Base-by-base conservation (phyloP, 2,329 filamentous ascomycete species). In the Sphaerulina populicola region DNA sequence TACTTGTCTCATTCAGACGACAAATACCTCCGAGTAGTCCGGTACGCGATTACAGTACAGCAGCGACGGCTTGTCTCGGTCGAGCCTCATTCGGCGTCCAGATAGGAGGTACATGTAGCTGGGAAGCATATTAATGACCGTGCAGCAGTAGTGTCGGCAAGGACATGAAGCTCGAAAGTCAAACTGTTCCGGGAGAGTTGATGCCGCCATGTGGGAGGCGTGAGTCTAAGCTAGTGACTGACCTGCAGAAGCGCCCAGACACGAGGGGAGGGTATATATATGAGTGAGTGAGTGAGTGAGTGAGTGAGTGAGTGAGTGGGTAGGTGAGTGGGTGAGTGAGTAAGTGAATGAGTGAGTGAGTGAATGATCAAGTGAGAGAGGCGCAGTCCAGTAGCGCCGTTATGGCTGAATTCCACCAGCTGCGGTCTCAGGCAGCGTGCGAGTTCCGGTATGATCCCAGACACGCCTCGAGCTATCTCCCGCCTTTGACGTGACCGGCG, bases 141-240 rank as follows among this genome's bases (percentile, higher is more conserved):
- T 50, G 33, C 45, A 37, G 44, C 6, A 37, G 44, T 47, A 36
- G 39, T 23, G 30, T 50, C 42, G 46, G 51, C 51, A 49, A 38
- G 36, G 45, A 47, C 45, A 35, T 49, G 23, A 47, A 53, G 51
- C 21, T 31, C 47, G 8, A 35, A 49, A 49, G 42, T 44, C 37
- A 49, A 53, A 49, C 29, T 12, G 18, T n/a, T 29, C 47, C 33
- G n/a, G 29, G 37, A 12, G 29, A 30, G 18, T 18, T 18, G 18
- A 29, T 44, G 42, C 31, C 42, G 42, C 37, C 51, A 38, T 46
- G 31, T 8, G 8, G 30, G 30, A 33, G 8, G 30, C 38, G 35
- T 46, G 37, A 38, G 43, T 37, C 18, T 18, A 18, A 18, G 18
- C 18, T 18, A 18, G 18, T 18, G 18, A 18, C 18, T 3, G 39